A percentile compares a stretch with the other conserved stretches of the same genome.
Evolutionary conservation across 1,284 basidiomycete species (phyloP).

Genomic region (Takashimella tepidaria): DNA sequence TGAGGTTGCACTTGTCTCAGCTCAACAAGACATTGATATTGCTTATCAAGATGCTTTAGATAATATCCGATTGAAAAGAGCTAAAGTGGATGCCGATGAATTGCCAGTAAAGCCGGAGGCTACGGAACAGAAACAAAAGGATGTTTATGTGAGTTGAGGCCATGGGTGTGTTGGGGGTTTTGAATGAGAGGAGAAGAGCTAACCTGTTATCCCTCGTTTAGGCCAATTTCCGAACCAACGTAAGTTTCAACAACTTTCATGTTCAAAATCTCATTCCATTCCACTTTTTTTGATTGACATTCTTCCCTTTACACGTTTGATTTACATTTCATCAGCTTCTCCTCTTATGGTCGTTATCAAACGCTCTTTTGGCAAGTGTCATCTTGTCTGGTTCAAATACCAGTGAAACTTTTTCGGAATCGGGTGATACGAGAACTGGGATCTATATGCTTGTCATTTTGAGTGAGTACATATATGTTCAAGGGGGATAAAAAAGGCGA

Average conservation of each 20-base stretch:
- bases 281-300: too few species aligned
- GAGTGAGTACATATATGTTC: conserved; percentile 16
- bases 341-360: conserved; percentile 39
- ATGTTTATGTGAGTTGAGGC: conserved; percentile 60
- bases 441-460: conserved; percentile 44
- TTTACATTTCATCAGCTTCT: conserved; percentile 29
- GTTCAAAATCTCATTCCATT: background rate
- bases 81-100: conserved; percentile 30
- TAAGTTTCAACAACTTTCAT: conserved; percentile 45
- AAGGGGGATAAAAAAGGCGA: too few species aligned
- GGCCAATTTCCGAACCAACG: conserved; percentile 82
- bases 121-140: conserved; percentile 67
- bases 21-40: conserved; percentile 78
- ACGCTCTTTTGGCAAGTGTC: conserved; percentile 76
- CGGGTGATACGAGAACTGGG: conserved; percentile 52
- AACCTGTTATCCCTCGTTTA: conserved; percentile 13
- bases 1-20: conserved; percentile 80
- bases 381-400: conserved; percentile 67
- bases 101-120: conserved; percentile 51
- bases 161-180: too few species aligned
- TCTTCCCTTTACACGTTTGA: background rate
- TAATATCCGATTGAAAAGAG: conserved; percentile 56
- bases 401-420: conserved; percentile 58
- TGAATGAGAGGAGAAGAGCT: conserved; percentile 3
- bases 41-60: conserved; percentile 84